Evolutionary conservation across 2,329 filamentous ascomycete species (phyloP), one percentile per base, ranked within the genome.

Genomic region (Arthroderma uncinatum): DNA sequence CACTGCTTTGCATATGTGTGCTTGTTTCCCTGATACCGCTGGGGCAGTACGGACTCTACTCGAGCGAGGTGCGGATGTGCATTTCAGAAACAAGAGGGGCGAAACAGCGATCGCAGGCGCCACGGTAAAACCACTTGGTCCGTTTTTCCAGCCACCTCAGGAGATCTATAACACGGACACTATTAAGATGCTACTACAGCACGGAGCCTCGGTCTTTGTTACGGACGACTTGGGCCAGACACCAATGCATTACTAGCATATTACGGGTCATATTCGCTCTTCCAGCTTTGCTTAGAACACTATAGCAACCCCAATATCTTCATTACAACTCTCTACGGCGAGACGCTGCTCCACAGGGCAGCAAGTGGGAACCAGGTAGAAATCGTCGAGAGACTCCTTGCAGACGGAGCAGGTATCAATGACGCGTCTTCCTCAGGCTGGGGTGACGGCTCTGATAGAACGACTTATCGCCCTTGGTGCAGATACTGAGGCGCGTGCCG

Each of bases 1-100:
- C 28, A 23, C 23, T 21, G 14, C 37, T 21, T 40, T 40, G 37
- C 14, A 21, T 40, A 40, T 40, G 14, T 1, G n/a, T n/a, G n/a
- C 37, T 40, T 40, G 14, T 21, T 40, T 16, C 2, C 5, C 8
- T 7, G 37, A 19, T 19, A 40, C 34, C 9, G 9, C n/a, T 23
- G 39, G 59, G 36, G 60, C 54, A 54, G 10, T 54, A 23, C 21
- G 23, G 19, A 21, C 23, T 54, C 52, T 54, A 16, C 52, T 54
- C 37, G 30, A 25, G 33, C 28, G 33, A 25, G 52, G 52, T 16
- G 52, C 33, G 14, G 16, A 53, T 53, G 50, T 28, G 10, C 25
- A 53, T 19, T 14, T 30, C 10, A 28, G 16, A 53, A 34, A 53
- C 6, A 16, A 28, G 28, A 14, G 33, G 7, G 50, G 50, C 3